These are phyloP conservation scores for Eucalyptus curtisii DNA, from an alignment of 345 rosid species.

Conservation along the genomic window DNA sequence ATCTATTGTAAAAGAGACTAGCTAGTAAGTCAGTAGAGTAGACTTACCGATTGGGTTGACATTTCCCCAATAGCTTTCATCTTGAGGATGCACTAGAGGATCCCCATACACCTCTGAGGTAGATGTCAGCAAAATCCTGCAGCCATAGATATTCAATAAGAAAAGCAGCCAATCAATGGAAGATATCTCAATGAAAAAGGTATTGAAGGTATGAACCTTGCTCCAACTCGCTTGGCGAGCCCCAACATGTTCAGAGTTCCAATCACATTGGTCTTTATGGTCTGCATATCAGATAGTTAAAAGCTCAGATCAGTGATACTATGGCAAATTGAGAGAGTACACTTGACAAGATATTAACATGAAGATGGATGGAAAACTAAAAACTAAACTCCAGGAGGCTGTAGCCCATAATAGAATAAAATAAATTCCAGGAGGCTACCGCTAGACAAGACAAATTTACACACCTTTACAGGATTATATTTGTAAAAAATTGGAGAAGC, in stretches of 20 bases:
- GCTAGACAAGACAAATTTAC: background rate
- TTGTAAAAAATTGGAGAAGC: slow-evolving; percentile 98
- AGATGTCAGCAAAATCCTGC: slow-evolving; percentile 85
- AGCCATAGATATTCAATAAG: background rate
- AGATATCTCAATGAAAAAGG: background rate
- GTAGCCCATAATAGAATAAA: too few relatives aligned
- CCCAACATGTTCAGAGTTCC: slow-evolving; percentile 97
- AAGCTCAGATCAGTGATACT: background rate
- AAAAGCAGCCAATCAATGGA: background rate
- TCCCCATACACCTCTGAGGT: slow-evolving; percentile 96
- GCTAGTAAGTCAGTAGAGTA: background rate
- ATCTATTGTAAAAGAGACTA: background rate
- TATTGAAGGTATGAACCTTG: slow-evolving; percentile 36
- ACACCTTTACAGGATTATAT: slow-evolving; percentile 95
- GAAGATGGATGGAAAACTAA: background rate
- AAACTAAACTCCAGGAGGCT: background rate
- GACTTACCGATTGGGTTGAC: slow-evolving; percentile 85
- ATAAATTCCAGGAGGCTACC: background rate
- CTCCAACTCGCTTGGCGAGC: slow-evolving; percentile 97
- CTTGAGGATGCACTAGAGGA: slow-evolving; percentile 88
- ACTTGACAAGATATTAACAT: background rate
- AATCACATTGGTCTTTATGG: slow-evolving; percentile 93
- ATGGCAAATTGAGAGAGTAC: background rate
- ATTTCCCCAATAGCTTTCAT: slow-evolving; percentile 92
- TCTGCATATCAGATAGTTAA: slow-evolving; percentile 22